Evolutionary conservation across 176 grass and related monocot genomes (phyloP).

Genomic region (Rhynchospora breviuscula): DNA sequence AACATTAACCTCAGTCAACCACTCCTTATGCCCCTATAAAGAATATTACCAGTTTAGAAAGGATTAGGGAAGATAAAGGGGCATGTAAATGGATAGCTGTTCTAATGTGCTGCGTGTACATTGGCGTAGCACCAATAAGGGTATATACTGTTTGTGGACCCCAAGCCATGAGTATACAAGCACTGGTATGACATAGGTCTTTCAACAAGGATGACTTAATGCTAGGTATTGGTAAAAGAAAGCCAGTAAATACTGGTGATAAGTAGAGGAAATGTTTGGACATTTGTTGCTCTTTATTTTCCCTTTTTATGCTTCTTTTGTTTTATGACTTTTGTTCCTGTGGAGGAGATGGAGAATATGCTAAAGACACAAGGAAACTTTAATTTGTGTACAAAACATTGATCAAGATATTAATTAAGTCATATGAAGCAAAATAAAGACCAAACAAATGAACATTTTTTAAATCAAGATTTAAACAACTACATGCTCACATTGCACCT

Average conservation of each 20-base stretch:
- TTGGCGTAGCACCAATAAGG: not conserved
- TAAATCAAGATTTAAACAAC: not conserved
- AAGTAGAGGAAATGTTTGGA: not conserved
- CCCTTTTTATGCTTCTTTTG: not conserved
- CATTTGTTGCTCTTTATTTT: not conserved
- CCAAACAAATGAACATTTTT: not conserved
- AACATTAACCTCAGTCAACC: conserved; percentile 82
- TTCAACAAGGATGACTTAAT: not conserved
- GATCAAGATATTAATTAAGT: not conserved
- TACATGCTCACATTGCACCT: not conserved
- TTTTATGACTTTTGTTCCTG: not conserved
- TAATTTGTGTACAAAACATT: not conserved
- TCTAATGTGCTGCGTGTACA: not conserved
- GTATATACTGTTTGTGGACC: not conserved
- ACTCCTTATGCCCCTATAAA: conserved; percentile 76
- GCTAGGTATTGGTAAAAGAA: not conserved
- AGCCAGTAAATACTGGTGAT: not conserved
- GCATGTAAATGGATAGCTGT: not conserved
- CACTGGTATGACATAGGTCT: not conserved
- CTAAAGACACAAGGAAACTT: not conserved
- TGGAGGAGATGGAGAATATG: not conserved
- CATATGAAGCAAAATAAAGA: not conserved
- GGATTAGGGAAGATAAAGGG: not conserved
- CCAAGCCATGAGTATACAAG: not conserved
- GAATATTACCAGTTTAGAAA: not conserved